Evolutionary conservation across 106 monocot genomes (phyloP).

Genomic region (Amphibolis antarctica): DNA sequence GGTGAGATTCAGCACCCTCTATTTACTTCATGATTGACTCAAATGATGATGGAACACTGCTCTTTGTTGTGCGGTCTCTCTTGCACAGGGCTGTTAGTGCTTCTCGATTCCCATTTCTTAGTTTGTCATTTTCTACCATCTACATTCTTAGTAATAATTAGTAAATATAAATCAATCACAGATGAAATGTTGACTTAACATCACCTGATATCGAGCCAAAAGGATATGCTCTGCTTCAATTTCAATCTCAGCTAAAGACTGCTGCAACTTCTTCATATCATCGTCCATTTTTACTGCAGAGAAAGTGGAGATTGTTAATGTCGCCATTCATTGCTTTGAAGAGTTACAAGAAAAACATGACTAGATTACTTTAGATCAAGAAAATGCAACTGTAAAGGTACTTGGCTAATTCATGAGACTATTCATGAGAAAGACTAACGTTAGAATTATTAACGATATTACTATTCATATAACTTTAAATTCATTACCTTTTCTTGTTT

Average conservation of each 20-base stretch:
- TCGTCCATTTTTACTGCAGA: slow-evolving; percentile 43
- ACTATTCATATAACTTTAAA: too few species aligned
- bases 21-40: slow-evolving; percentile 70
- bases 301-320: neutral
- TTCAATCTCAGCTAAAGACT: slow-evolving; percentile 57
- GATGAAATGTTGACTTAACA: neutral
- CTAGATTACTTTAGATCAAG: too few species aligned
- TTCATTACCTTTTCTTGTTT: too few species aligned
- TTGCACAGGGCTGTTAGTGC: slow-evolving; percentile 83
- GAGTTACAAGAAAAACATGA: too few species aligned
- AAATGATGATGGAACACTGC: slow-evolving; percentile 77
- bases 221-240: slow-evolving; percentile 67
- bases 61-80: slow-evolving; percentile 74
- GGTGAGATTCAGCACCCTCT: slow-evolving; percentile 28
- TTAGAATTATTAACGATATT: too few species aligned
- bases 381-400: too few species aligned
- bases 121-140: slow-evolving; percentile 80
- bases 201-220: slow-evolving; percentile 79
- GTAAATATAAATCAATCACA: neutral
- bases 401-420: too few species aligned
- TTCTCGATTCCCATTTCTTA: slow-evolving; percentile 77
- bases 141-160: slow-evolving; percentile 7
- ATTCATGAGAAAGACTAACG: too few species aligned
- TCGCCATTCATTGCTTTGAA: too few species aligned
- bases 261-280: slow-evolving; percentile 51